A percentile compares a stretch with the other conserved stretches of the same genome.
Evolutionary conservation across 768 basidiomycete genomes (phyloP).

Genomic region (Solioccasus polychromus): DNA sequence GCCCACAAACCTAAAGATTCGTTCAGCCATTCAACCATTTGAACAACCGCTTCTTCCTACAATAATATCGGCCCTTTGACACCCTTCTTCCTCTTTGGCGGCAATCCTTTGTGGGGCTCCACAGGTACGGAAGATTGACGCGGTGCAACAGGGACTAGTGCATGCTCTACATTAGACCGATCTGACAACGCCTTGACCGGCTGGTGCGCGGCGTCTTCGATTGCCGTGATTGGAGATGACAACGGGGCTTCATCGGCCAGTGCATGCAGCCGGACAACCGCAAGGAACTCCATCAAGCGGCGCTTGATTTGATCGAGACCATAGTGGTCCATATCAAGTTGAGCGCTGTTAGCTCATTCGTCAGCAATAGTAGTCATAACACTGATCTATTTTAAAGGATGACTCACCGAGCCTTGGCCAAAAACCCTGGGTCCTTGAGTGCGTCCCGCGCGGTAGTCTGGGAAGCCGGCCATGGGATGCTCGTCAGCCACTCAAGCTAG

Average conservation of each 20-base stretch:
- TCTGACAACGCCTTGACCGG: slow-evolving; percentile 16
- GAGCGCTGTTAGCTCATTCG: slow-evolving; percentile 32
- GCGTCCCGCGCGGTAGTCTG: slow-evolving; percentile 29
- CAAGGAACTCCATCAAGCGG: slow-evolving; percentile 87
- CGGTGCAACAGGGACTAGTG: slow-evolving; percentile 17
- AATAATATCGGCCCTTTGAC: slow-evolving; percentile 74
- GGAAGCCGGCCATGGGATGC: slow-evolving; percentile 71
- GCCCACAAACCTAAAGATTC: slow-evolving; percentile 66
- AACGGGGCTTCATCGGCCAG: slow-evolving; percentile 21
- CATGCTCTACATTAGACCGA: slow-evolving; percentile 18
- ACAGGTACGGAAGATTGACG: slow-evolving; percentile 7
- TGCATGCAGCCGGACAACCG: slow-evolving; percentile 65
- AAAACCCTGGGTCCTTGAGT: slow-evolving; percentile 56
- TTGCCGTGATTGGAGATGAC: not conserved
- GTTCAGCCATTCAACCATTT: not conserved
- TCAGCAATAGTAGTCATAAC: not conserved
- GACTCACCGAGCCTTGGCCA: slow-evolving; percentile 57
- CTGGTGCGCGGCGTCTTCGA: slow-evolving; percentile 17
- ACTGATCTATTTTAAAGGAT: not conserved
- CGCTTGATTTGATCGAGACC: slow-evolving; percentile 93
- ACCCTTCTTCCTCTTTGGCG: slow-evolving; percentile 32
- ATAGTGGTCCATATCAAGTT: slow-evolving; percentile 88
- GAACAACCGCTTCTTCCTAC: slow-evolving; percentile 32
- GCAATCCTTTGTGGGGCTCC: slow-evolving; percentile 4
- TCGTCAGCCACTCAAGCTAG: slow-evolving; percentile 83